These are phyloP conservation scores for Helotiales sp. DNA, from an alignment of 2,329 filamentous ascomycete species.

Conservation along the genomic window DNA sequence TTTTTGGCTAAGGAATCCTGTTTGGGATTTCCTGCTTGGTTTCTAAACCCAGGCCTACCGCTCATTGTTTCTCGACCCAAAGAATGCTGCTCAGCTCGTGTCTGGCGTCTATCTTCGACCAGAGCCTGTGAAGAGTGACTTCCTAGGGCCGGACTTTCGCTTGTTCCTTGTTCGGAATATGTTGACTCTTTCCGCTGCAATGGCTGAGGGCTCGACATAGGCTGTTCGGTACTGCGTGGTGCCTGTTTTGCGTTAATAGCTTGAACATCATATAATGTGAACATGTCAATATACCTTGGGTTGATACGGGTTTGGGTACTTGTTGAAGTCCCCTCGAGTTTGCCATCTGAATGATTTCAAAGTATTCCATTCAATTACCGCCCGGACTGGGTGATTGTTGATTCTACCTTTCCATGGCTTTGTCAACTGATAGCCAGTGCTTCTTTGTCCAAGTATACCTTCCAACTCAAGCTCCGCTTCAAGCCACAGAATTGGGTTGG, in stretches of 20 bases:
- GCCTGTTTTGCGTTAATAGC: too few relatives aligned
- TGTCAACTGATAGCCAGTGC: background rate
- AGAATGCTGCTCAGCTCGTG: too few relatives aligned
- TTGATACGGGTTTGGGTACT: slow-evolving; percentile 1
- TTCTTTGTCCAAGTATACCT: background rate
- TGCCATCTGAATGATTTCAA: background rate
- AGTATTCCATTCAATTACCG: slow-evolving; percentile 2
- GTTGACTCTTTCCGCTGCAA: too few relatives aligned
- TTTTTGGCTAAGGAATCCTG: background rate
- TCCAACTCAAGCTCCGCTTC: slow-evolving; percentile 14
- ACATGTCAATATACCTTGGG: background rate
- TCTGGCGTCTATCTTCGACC: too few relatives aligned
- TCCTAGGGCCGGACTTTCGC: too few relatives aligned
- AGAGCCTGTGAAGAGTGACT: too few relatives aligned
- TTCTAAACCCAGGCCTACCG: too few relatives aligned
- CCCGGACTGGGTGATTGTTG: background rate
- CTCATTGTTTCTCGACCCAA: too few relatives aligned
- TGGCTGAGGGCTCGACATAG: too few relatives aligned
- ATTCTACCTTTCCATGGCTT: background rate
- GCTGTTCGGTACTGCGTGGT: too few relatives aligned
- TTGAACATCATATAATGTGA: too few relatives aligned
- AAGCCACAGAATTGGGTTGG: slow-evolving; percentile 15
- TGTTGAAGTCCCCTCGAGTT: background rate
- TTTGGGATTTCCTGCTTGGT: background rate
- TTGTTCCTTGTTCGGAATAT: too few relatives aligned